Evolutionary conservation across 805 yeast genomes (phyloP).

Genomic region (Myxozyma geophila): DNA sequence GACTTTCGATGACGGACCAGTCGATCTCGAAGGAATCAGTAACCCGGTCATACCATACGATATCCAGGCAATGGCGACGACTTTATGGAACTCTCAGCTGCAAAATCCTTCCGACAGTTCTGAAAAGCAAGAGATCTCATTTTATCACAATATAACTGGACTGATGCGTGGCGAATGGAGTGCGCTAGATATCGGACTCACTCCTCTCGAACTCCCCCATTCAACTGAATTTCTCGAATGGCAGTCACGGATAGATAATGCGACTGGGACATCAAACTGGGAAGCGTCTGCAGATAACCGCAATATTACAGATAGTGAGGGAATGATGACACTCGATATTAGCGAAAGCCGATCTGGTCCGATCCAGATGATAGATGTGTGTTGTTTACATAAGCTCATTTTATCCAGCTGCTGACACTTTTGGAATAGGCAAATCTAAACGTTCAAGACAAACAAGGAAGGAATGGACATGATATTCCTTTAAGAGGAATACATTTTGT

Average conservation of each 20-base stretch:
- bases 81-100: slow-evolving; percentile 54
- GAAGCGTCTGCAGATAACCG: slow-evolving; percentile 39
- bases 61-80: slow-evolving; percentile 54
- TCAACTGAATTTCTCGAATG: slow-evolving; percentile 7
- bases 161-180: slow-evolving; percentile 30
- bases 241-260: slow-evolving; percentile 14
- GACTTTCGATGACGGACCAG: slow-evolving; percentile 32
- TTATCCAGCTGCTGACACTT: not conserved
- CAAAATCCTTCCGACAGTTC: slow-evolving; percentile 29
- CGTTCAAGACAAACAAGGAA: slow-evolving; percentile 36
- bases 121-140: slow-evolving; percentile 34
- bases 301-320: slow-evolving; percentile 33
- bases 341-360: slow-evolving; percentile 27
- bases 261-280: slow-evolving; percentile 20
- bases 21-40: slow-evolving; percentile 33
- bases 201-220: slow-evolving; percentile 31
- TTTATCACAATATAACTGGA: slow-evolving; percentile 33
- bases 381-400: not conserved
- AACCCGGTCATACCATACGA: slow-evolving; percentile 61
- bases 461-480: slow-evolving; percentile 36
- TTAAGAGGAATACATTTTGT: slow-evolving; percentile 46
- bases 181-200: slow-evolving; percentile 19
- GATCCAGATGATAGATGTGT: slow-evolving; percentile 33
- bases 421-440: slow-evolving; percentile 20
- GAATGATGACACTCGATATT: slow-evolving; percentile 28